Conservation (phyloP, 1,284 basidiomycete species). For the Rhodotorula sp. region DNA sequence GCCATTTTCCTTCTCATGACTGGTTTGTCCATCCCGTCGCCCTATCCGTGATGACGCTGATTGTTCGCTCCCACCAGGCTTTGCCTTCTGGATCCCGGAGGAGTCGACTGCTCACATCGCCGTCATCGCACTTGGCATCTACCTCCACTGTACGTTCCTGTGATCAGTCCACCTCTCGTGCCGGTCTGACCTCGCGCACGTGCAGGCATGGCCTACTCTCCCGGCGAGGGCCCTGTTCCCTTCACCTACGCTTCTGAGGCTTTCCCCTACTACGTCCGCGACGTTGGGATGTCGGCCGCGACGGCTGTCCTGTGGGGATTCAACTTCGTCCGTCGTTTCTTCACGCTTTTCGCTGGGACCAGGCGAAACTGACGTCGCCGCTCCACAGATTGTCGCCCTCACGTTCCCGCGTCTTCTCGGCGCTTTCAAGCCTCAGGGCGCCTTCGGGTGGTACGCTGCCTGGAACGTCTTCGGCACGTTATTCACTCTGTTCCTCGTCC, state of each 20-base stretch:
- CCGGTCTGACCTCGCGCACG: neutral
- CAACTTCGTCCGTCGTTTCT: neutral
- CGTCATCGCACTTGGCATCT: conserved; percentile 38
- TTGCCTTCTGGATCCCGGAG: conserved; percentile 29
- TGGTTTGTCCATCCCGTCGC: too few species aligned
- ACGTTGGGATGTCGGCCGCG: conserved; percentile 60
- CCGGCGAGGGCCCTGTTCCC: conserved; percentile 50
- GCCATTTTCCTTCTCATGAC: conserved; percentile 45
- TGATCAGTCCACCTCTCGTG: neutral
- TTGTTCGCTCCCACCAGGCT: too few species aligned
- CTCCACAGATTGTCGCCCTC: conserved; percentile 38
- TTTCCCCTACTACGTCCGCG: conserved; percentile 56
- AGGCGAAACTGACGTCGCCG: neutral
- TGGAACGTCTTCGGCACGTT: conserved; percentile 53
- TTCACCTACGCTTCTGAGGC: conserved; percentile 45
- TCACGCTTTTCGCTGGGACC: fast-evolving
- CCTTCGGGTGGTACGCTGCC: conserved; percentile 45
- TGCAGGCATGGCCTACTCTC: conserved; percentile 16
- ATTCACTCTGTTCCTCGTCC: conserved; percentile 52
- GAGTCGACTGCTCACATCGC: conserved; percentile 16
- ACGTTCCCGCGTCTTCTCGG: conserved; percentile 47
- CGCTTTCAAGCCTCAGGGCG: conserved; percentile 46
- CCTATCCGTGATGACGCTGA: too few species aligned
- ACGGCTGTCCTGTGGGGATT: conserved; percentile 56
- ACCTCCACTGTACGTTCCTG: conserved; percentile 40